These are phyloP conservation scores for Trametes villosa DNA, from an alignment of 768 basidiomycete species.

Conservation along the genomic window DNA sequence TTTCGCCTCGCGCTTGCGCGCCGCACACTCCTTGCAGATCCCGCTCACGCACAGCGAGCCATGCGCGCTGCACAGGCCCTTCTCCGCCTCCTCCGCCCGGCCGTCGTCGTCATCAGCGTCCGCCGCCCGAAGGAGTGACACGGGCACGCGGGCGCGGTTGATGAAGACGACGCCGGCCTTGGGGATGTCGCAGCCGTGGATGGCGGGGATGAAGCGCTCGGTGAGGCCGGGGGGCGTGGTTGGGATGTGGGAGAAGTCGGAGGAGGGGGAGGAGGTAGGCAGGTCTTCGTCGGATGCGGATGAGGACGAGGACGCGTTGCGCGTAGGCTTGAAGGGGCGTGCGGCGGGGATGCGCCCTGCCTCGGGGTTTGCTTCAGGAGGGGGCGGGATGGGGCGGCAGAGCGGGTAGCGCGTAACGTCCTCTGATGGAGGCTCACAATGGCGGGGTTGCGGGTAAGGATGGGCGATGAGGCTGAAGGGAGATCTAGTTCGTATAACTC, in stretches of 20 bases:
- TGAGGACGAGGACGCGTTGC: neutral
- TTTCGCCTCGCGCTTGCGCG: conserved; percentile 9
- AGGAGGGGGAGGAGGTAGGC: neutral
- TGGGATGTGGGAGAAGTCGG: conserved; percentile 24
- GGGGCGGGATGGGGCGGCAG: conserved; percentile 47
- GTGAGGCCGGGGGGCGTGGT: conserved; percentile 30
- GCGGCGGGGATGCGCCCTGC: neutral
- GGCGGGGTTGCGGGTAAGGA: conserved; percentile 47
- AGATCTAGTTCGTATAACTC: neutral
- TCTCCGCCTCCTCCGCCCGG: neutral
- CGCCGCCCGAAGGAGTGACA: neutral
- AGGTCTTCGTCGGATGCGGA: neutral
- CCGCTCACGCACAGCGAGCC: conserved; percentile 15
- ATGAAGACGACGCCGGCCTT: conserved; percentile 2
- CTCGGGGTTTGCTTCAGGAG: neutral
- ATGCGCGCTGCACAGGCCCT: conserved; percentile 12
- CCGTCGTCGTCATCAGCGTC: conserved; percentile 1
- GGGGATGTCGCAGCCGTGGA: conserved; percentile 11
- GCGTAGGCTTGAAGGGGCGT: neutral
- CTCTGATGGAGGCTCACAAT: conserved; percentile 45
- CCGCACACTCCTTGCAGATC: conserved; percentile 12
- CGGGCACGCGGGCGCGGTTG: neutral
- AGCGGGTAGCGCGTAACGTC: conserved; percentile 42
- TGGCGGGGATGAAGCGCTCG: conserved; percentile 33
- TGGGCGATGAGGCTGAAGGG: conserved; percentile 31